Conservation (phyloP, 2,329 filamentous ascomycete species). For the Talaromyces atroroseus region DNA sequence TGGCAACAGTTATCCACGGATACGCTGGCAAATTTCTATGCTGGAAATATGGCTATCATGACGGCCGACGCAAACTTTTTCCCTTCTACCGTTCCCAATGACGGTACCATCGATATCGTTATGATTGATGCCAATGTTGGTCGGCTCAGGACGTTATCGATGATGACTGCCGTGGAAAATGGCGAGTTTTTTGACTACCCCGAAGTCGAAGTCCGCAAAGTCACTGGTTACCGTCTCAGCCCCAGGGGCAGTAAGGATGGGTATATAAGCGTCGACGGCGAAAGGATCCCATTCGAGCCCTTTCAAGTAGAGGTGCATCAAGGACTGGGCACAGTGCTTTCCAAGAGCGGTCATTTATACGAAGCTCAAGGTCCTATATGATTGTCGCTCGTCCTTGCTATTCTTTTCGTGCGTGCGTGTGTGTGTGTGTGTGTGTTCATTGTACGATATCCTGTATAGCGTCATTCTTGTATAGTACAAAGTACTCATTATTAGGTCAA, state of each 20-base stretch:
- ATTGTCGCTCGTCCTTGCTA: neutral
- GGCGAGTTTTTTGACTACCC: conserved; percentile 74
- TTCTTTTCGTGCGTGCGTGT: neutral
- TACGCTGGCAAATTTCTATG: conserved; percentile 86
- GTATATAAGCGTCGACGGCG: conserved; percentile 91
- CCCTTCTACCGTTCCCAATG: conserved; percentile 69
- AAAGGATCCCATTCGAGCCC: conserved; percentile 76
- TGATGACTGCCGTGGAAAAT: conserved; percentile 66
- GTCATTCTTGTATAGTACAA: conserved; percentile 4
- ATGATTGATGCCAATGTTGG: conserved; percentile 71
- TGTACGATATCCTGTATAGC: conserved; percentile 10
- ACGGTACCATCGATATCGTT: conserved; percentile 81
- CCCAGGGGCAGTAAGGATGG: conserved; percentile 67
- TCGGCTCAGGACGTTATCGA: conserved; percentile 59
- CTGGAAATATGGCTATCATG: conserved; percentile 94
- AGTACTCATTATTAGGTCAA: neutral
- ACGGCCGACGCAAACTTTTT: conserved; percentile 79
- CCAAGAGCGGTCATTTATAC: conserved; percentile 65
- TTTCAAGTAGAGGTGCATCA: conserved; percentile 88
- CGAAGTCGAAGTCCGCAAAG: conserved; percentile 74
- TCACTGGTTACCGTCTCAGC: conserved; percentile 78
- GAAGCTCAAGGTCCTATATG: conserved; percentile 49
- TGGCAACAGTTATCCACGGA: conserved; percentile 72
- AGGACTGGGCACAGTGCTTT: conserved; percentile 77
- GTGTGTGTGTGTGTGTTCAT: neutral